A percentile compares a stretch with the other conserved stretches of the same genome.
Evolutionary conservation across 139 green algal species (phyloP).

Genomic region (Yamagishiella unicocca): DNA sequence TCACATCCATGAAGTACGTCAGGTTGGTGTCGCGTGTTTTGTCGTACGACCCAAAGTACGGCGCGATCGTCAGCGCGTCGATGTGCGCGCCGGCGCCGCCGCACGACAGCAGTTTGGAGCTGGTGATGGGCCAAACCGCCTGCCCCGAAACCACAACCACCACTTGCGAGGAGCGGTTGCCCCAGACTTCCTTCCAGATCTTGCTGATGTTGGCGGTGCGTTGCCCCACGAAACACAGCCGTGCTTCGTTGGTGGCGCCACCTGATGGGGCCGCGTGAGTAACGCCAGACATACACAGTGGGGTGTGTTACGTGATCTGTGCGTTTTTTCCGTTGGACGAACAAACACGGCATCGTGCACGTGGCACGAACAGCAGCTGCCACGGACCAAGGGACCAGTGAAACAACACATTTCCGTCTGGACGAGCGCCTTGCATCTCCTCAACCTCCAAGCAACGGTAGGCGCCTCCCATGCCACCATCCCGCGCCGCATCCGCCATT

Average conservation of each 20-base stretch:
- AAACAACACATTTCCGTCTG: too few relatives aligned
- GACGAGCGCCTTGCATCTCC: too few relatives aligned
- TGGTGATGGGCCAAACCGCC: slow-evolving; percentile 47
- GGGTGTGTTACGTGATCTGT: too few relatives aligned
- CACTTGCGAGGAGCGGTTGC: neutral
- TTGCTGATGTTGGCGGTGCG: slow-evolving; percentile 46
- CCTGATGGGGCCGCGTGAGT: slow-evolving; percentile 6
- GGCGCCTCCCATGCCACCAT: too few relatives aligned
- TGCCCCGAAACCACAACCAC: slow-evolving; percentile 49
- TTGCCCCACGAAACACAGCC: slow-evolving; percentile 44
- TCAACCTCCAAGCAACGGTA: too few relatives aligned
- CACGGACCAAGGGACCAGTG: too few relatives aligned
- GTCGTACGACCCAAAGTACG: slow-evolving; percentile 52
- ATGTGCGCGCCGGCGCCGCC: neutral
- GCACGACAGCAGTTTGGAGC: slow-evolving; percentile 47
- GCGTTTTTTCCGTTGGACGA: too few relatives aligned
- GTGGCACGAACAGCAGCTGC: too few relatives aligned
- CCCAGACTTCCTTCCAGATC: slow-evolving; percentile 49
- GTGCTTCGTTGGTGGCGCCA: slow-evolving; percentile 37
- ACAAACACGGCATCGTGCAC: too few relatives aligned
- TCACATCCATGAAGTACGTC: slow-evolving; percentile 22
- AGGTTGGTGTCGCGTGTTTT: slow-evolving; percentile 41
- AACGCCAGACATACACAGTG: too few relatives aligned
- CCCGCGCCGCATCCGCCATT: too few relatives aligned
- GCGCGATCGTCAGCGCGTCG: slow-evolving; percentile 49